phyloP scores from a whole-genome alignment of 2,329 filamentous ascomycete genomes.

The Penicillium glabrum region DNA sequence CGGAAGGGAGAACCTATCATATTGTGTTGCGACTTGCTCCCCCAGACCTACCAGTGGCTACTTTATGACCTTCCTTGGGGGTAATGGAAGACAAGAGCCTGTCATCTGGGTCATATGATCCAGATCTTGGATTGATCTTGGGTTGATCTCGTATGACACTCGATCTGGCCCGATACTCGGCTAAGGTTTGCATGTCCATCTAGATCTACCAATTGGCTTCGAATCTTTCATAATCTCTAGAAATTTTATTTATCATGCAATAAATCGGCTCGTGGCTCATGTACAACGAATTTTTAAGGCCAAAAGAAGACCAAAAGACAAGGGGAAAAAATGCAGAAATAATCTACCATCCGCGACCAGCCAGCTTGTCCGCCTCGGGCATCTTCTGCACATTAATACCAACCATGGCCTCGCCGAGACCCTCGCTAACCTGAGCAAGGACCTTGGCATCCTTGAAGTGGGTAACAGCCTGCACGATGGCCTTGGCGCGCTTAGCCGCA shows the following conservation, averaged over 20 bases:
- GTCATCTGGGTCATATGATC: not conserved
- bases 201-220: not conserved
- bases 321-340: not conserved
- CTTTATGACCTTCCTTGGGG: not conserved
- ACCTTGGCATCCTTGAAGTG: constrained; percentile 85
- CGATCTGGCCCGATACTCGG: not conserved
- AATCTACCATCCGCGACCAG: constrained; percentile 76
- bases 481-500: constrained; percentile 83
- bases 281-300: constrained; percentile 15
- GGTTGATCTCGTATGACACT: not conserved
- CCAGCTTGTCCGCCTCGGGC: constrained; percentile 77
- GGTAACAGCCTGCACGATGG: constrained; percentile 91
- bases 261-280: constrained; percentile 22
- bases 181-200: not conserved
- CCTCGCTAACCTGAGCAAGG: constrained; percentile 81
- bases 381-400: constrained; percentile 84
- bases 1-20: constrained; percentile 1
- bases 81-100: not conserved
- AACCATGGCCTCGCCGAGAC: constrained; percentile 96
- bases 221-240: not conserved
- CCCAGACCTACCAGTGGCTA: not conserved
- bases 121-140: not conserved
- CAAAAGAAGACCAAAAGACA: constrained; percentile 1
- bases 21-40: not conserved
- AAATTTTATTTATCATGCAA: constrained; percentile 10